Base-by-base conservation (phyloP, 345 rosid species). In the Lagerstroemia speciosa region DNA sequence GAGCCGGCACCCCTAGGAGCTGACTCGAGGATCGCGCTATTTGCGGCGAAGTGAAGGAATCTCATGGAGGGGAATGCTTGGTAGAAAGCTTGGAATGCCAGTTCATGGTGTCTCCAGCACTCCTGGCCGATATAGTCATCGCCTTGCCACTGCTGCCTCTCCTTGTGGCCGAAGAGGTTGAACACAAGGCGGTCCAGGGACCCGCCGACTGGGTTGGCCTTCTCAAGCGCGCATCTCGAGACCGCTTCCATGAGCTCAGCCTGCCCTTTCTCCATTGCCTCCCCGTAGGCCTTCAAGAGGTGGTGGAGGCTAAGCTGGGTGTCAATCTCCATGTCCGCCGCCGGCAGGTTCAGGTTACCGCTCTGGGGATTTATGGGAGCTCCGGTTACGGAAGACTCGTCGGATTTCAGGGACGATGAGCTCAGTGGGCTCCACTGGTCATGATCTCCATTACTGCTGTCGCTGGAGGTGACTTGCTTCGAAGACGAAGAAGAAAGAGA, bases 31-130 rank as follows among this genome's bases (percentile, higher is more conserved):
- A 85, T 78, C 24, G 86, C 78, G 0, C 83, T 76, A 68, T 85
- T 85, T 0, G 89, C 89, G 2, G 78, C 72, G 20, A 80, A 80
- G 60, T 87, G 92, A 50, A 89, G 84, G 31, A 83, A 78, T 58
- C 81, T 82, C 16, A 83, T 85, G 10, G 76, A 76, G 1, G 85
- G 92, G 74, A 83, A 78, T 19, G 72, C 61, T 52, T 73, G 83
- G 66, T 87, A 85, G 69, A 87, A 78, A 5, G 79, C 78, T 19
- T 34, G 66, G 76, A 79, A 82, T 37, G 85, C 84, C 0, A 66
- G 60, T 68, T 73, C 77, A 30, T 73, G 75, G 73, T 83, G 83
- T 69, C 75, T 82, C 66, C 60, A 55, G 1, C 77, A 76, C 61
- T 85, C 83, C 57, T 75, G 81, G 38, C 53, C 65, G 38, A 85